phyloP scores from a whole-genome alignment of 495 filamentous ascomycete genomes.

The Xanthoparmelia taractica region DNA sequence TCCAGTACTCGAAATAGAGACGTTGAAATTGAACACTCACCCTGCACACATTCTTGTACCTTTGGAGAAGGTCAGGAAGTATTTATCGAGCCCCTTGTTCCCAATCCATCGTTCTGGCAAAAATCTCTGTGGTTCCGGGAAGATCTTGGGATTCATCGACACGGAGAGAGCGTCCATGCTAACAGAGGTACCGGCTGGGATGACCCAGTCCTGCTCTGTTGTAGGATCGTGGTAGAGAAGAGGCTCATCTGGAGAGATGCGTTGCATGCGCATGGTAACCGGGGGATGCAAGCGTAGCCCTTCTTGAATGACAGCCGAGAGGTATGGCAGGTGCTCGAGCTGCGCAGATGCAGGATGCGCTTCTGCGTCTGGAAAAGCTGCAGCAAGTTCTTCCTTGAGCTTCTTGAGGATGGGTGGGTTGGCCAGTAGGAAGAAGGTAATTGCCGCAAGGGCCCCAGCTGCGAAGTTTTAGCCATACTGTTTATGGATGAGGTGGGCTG shows the following conservation, averaged over 20 bases:
- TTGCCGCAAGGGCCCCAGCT: not conserved
- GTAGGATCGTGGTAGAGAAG: not conserved
- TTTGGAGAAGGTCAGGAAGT: no score
- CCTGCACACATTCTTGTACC: no score
- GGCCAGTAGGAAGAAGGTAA: slow-evolving; percentile 4
- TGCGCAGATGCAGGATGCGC: slow-evolving; percentile 11
- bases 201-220: not conserved
- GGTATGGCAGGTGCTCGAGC: slow-evolving; percentile 34
- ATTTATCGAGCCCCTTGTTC: no score
- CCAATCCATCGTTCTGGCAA: slow-evolving; percentile 21
- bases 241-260: slow-evolving; percentile 33
- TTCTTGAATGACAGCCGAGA: slow-evolving; percentile 39
- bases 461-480: no score
- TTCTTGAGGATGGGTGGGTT: slow-evolving; percentile 16
- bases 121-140: slow-evolving; percentile 19
- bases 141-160: slow-evolving; percentile 15
- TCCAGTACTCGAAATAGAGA: no score
- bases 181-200: slow-evolving; percentile 29
- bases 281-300: slow-evolving; percentile 26
- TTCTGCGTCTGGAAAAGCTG: slow-evolving; percentile 13
- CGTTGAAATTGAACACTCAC: no score
- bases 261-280: slow-evolving; percentile 31
- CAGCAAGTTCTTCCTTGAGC: slow-evolving; percentile 30
- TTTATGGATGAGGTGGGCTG: no score
- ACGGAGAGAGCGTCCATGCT: slow-evolving; percentile 28